These are phyloP conservation scores for Arbutus unedo DNA, from an alignment of 148 eudicot species.

Conservation along the genomic window DNA sequence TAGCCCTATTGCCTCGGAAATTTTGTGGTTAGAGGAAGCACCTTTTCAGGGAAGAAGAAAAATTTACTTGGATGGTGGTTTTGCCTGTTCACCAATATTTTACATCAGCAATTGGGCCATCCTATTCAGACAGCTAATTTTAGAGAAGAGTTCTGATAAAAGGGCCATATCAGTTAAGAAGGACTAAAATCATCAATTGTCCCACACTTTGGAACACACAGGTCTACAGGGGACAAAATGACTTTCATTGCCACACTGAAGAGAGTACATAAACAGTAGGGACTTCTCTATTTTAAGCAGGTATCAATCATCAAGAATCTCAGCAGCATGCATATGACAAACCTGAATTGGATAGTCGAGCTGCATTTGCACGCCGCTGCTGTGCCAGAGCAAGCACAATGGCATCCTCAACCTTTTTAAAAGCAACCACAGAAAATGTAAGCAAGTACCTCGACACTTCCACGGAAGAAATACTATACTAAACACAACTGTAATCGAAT, in stretches of 20 bases:
- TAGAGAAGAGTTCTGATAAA: not conserved
- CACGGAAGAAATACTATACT: not conserved
- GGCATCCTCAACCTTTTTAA: slow-evolving; percentile 91
- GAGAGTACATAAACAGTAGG: not conserved
- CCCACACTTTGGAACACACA: not conserved
- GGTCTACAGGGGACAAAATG: not conserved
- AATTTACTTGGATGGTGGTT: not conserved
- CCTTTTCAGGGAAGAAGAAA: not conserved
- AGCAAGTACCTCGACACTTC: not conserved
- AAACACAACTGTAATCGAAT: not conserved
- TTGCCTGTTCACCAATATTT: slow-evolving; percentile 1
- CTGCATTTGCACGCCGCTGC: slow-evolving; percentile 14
- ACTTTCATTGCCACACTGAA: not conserved
- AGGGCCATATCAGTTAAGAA: not conserved
- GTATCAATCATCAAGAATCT: not conserved
- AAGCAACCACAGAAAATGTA: not conserved
- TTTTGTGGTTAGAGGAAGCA: not conserved
- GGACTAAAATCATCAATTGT: not conserved
- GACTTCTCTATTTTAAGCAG: not conserved
- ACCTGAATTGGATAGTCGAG: slow-evolving; percentile 10
- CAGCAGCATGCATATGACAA: not conserved
- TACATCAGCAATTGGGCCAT: not conserved
- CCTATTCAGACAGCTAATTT: not conserved
- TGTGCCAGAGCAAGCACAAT: slow-evolving; percentile 68
- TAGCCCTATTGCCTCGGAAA: not conserved